A percentile compares a stretch with the other conserved stretches of the same genome.
phyloP scores from a whole-genome alignment of 805 yeast species.

The Nakazawaea holstii region DNA sequence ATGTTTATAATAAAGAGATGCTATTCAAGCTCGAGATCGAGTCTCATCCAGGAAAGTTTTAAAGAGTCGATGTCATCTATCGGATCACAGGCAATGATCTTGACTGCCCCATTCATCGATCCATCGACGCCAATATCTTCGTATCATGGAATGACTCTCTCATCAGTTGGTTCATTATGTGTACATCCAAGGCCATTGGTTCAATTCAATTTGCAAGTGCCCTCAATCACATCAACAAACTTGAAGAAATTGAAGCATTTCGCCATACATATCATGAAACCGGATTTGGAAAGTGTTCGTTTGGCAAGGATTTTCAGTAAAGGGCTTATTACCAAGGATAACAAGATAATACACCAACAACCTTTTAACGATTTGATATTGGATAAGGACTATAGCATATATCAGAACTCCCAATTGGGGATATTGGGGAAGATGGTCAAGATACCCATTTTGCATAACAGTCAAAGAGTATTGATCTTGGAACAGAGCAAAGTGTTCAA shows the following conservation, averaged over 20 bases:
- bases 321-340: constrained; percentile 31
- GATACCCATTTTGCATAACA: constrained; percentile 52
- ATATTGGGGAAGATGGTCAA: constrained; percentile 18
- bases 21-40: not conserved
- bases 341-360: constrained; percentile 29
- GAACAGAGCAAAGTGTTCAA: constrained; percentile 42
- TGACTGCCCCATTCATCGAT: constrained; percentile 41
- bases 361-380: constrained; percentile 52
- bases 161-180: constrained; percentile 81
- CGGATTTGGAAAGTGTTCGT: constrained; percentile 45
- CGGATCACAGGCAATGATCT: constrained; percentile 46
- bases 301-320: constrained; percentile 62
- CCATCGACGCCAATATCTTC: constrained; percentile 13
- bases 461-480: constrained; percentile 62
- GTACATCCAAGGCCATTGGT: constrained; percentile 72
- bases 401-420: constrained; percentile 15
- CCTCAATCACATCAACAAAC: constrained; percentile 71
- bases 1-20: not conserved
- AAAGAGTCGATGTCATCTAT: constrained; percentile 29
- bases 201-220: constrained; percentile 82
- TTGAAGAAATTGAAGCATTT: constrained; percentile 53
- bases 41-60: constrained; percentile 20
- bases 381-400: constrained; percentile 29
- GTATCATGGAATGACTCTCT: constrained; percentile 74
- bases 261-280: constrained; percentile 74